Evolutionary conservation across 139 green algal genomes (phyloP), one percentile per base, ranked within the genome.

Genomic region (Desmodesmus armatus): DNA sequence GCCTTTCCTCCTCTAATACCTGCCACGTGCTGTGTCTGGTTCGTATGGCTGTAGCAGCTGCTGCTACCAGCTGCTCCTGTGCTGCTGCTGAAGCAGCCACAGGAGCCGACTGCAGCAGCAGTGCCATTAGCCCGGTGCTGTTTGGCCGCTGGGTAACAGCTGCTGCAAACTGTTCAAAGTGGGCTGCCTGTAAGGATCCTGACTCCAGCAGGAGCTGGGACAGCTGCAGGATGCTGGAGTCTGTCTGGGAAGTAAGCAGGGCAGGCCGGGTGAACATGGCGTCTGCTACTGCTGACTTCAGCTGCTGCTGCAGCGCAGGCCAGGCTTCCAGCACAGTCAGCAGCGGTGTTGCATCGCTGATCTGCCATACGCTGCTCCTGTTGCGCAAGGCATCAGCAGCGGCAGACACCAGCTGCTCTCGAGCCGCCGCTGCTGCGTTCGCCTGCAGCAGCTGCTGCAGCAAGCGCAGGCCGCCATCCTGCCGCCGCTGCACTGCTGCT

Each of bases 251-350:
- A 55, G 76, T 37, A 82, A 39, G 40, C 76, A 72, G 55, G 72
- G 55, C 37, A 82, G 53, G 3, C 71, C 72, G n/a, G n/a, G n/a
- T n/a, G n/a, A n/a, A n/a, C n/a, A n/a, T n/a, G n/a, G n/a, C n/a
- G n/a, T n/a, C n/a, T n/a, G n/a, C n/a, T n/a, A n/a, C n/a, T n/a
- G n/a, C n/a, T 4, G 55, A 53, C 27, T 71, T 35, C 62, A 82
- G 55, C 35, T 72, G 55, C 55, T 82, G 76, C n/a, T 27, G 53
- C n/a, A 53, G 35, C 3, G 76, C 76, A 27, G 76, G 71, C 15
- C 71, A 55, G 2, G 76, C 76, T 37, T 82, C 55, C 55, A 82
- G 47, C 55, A 72, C 72, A 19, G 55, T n/a, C n/a, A n/a, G n/a
- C n/a, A n/a, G n/a, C n/a, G n/a, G n/a, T n/a, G 55, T 0, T 82